phyloP scores from a whole-genome alignment of 1,284 basidiomycete genomes.

The Tranzscheliella williamsii region DNA sequence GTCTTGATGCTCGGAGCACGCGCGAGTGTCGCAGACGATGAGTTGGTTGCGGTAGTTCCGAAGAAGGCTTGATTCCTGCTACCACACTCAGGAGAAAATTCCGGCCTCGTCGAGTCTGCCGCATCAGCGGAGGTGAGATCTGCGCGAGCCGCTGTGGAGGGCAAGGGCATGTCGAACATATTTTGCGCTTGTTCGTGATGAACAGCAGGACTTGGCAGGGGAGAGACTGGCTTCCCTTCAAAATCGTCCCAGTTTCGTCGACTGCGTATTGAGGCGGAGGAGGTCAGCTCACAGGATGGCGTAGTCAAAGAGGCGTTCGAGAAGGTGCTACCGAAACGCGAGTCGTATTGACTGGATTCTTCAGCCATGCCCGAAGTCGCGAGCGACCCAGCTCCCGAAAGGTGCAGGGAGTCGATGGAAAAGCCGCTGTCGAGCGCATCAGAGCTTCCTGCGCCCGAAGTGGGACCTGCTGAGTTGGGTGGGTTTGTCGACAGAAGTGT shows the following conservation, averaged over 20 bases:
- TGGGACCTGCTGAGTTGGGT: not conserved
- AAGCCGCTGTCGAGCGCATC: conserved; percentile 14
- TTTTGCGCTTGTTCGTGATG: conserved; percentile 17
- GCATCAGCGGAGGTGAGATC: too few species aligned
- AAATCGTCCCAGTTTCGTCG: conserved; percentile 56
- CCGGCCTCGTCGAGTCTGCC: too few species aligned
- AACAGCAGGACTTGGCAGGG: conserved; percentile 50
- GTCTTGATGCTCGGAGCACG: conserved; percentile 35
- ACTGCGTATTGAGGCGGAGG: conserved; percentile 51
- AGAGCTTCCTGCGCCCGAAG: not conserved
- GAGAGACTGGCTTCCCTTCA: conserved; percentile 53
- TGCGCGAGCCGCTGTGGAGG: too few species aligned
- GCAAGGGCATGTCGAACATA: conserved; percentile 32
- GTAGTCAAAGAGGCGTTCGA: conserved; percentile 9
- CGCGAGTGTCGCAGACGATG: conserved; percentile 9
- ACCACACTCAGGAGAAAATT: conserved; percentile 1
- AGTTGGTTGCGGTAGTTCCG: conserved; percentile 13
- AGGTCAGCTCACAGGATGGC: conserved; percentile 21
- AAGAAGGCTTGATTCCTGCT: conserved; percentile 53
- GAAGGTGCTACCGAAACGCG: conserved; percentile 14
- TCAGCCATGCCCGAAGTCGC: conserved; percentile 15
- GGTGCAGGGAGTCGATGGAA: conserved; percentile 28
- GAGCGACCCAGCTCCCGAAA: conserved; percentile 20
- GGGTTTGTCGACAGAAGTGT: not conserved
- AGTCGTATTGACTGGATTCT: conserved; percentile 14